phyloP scores from a whole-genome alignment of 1,284 basidiomycete genomes.

The Sporisorium exsertum region DNA sequence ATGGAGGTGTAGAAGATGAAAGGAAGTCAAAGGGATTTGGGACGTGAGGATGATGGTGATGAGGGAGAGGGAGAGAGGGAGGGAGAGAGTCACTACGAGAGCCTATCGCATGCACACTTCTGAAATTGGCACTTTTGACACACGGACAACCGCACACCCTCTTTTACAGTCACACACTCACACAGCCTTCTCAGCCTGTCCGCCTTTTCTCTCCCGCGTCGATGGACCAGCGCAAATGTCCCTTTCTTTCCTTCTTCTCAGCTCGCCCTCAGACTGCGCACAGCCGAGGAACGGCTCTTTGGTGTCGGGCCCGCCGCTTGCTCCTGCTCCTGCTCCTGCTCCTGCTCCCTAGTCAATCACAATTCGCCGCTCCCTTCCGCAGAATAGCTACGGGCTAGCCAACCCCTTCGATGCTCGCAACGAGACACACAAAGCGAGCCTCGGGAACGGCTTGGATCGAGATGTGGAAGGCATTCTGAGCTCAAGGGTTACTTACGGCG shows the following conservation, averaged over 20 bases:
- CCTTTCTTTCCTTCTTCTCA: background rate
- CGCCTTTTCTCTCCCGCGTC: background rate
- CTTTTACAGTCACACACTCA: background rate
- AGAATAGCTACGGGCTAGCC: too few species aligned
- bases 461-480: background rate
- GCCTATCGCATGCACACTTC: background rate
- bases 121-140: slow-evolving; percentile 1
- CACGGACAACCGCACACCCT: background rate
- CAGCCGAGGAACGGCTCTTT: background rate
- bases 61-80: background rate
- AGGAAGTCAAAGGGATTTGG: background rate
- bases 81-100: background rate
- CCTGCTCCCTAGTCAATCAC: background rate
- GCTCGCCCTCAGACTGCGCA: too few species aligned
- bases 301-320: background rate
- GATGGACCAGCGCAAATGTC: too few species aligned
- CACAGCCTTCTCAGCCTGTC: background rate
- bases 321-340: background rate
- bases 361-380: background rate
- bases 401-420: background rate
- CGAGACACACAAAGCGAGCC: background rate
- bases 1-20: background rate
- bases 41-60: background rate
- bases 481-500: background rate
- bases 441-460: background rate